Evolutionary conservation across 352 stramenopile species (phyloP).

Genomic region (Globisporangium perplexum): DNA sequence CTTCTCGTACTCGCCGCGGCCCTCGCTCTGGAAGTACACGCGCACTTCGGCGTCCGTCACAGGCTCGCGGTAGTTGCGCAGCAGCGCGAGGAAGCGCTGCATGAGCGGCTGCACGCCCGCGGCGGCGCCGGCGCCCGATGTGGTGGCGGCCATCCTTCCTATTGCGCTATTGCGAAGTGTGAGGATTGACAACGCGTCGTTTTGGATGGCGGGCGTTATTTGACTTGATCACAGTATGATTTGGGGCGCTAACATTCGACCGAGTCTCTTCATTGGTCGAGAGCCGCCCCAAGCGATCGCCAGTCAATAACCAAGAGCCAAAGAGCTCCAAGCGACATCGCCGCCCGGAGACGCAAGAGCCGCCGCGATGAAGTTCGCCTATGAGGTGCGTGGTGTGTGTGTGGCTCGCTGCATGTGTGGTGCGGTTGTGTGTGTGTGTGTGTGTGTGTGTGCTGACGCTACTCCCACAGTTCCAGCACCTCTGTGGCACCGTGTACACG

Average conservation of each 20-base stretch:
- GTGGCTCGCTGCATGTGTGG: neutral
- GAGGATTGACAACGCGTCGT: neutral
- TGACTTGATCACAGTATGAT: neutral
- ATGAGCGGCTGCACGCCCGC: constrained; percentile 29
- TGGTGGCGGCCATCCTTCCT: constrained; percentile 21
- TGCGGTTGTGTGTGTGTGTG: neutral
- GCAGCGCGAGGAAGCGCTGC: constrained; percentile 67
- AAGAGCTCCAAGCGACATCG: constrained; percentile 15
- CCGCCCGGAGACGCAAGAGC: constrained; percentile 2
- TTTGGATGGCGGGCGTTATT: neutral
- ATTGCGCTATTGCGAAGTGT: neutral
- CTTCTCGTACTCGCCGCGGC: constrained; percentile 73
- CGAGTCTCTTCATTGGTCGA: neutral
- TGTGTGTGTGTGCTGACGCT: neutral
- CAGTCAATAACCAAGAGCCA: constrained; percentile 28
- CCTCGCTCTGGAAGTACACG: constrained; percentile 64
- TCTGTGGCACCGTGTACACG: constrained; percentile 92
- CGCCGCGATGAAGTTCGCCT: constrained; percentile 82
- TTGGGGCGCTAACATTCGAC: neutral
- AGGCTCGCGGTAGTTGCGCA: constrained; percentile 76
- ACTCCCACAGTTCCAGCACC: constrained; percentile 81
- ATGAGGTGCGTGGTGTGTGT: constrained; percentile 41
- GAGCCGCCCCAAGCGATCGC: neutral
- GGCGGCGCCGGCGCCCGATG: constrained; percentile 13
- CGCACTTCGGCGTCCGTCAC: constrained; percentile 78